Conservation (phyloP, 108 stramenopile species). For the Stephanodiscus minutulus region DNA sequence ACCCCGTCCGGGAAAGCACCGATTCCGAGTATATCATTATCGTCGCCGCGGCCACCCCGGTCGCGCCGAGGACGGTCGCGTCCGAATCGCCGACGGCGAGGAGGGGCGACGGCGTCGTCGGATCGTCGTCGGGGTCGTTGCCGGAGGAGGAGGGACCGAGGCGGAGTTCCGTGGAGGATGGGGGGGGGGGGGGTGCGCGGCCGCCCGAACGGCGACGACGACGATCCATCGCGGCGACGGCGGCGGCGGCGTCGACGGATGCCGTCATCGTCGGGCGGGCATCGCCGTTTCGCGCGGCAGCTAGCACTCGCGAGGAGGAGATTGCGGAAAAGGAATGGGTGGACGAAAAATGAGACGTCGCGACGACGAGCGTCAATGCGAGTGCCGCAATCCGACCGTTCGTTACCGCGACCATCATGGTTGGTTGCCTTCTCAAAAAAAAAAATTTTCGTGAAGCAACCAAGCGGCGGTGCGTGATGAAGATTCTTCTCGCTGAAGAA, state of each 20-base stretch:
- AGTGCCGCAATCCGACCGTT: not conserved
- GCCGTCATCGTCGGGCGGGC: not conserved
- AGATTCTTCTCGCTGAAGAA: no score
- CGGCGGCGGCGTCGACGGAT: not conserved
- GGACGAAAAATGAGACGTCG: not conserved
- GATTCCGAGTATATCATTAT: slow-evolving; percentile 73
- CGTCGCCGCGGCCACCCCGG: slow-evolving; percentile 53
- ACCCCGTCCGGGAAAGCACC: slow-evolving; percentile 68
- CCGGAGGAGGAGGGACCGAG: no score
- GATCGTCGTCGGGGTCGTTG: no score
- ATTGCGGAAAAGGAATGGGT: not conserved
- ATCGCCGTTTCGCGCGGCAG: not conserved
- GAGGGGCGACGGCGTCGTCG: no score
- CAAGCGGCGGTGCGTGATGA: no score
- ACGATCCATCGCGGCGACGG: no score
- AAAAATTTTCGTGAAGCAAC: no score
- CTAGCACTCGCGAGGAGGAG: not conserved
- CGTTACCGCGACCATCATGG: not conserved
- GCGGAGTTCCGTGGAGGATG: not conserved
- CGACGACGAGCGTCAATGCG: slow-evolving; percentile 1
- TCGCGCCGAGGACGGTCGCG: slow-evolving; percentile 36
- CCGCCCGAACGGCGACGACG: no score
- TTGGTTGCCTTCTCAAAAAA: no score
- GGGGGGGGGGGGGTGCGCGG: no score
- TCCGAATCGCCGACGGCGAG: slow-evolving; percentile 24